These are phyloP conservation scores for Eucalyptus microcorys DNA, from an alignment of 345 rosid species.

Conservation along the genomic window DNA sequence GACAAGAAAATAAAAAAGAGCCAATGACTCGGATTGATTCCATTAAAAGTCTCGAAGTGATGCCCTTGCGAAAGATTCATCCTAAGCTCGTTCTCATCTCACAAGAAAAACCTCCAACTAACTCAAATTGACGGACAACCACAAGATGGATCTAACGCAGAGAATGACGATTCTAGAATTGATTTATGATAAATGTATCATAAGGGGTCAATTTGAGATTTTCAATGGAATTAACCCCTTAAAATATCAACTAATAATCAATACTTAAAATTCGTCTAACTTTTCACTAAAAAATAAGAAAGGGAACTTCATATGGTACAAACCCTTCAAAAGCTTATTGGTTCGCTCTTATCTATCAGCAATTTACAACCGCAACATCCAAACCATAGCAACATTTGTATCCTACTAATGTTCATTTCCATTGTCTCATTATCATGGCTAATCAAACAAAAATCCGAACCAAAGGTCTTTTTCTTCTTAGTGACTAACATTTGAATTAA, in stretches of 20 bases:
- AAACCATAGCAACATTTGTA: neutral
- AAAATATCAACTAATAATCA: neutral
- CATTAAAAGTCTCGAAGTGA: neutral
- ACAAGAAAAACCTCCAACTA: neutral
- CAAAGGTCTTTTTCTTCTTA: rapidly evolving
- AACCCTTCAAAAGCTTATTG: neutral
- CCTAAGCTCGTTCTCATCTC: neutral
- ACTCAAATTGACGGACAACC: rapidly evolving
- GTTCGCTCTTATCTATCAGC: neutral
- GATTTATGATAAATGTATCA: neutral
- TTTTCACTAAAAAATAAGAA: neutral
- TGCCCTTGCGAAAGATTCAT: neutral
- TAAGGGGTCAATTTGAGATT: neutral
- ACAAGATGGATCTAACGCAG: neutral
- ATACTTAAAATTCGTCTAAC: neutral
- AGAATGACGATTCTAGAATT: rapidly evolving
- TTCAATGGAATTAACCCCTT: neutral
- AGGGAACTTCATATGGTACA: neutral
- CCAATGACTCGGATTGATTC: neutral
- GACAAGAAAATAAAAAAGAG: neutral
- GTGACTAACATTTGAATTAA: neutral
- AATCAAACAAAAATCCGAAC: neutral
- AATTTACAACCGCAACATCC: neutral
- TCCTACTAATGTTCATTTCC: neutral
- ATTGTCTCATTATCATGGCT: neutral